phyloP scores from a whole-genome alignment of 768 basidiomycete genomes.

The Mycena maculata region DNA sequence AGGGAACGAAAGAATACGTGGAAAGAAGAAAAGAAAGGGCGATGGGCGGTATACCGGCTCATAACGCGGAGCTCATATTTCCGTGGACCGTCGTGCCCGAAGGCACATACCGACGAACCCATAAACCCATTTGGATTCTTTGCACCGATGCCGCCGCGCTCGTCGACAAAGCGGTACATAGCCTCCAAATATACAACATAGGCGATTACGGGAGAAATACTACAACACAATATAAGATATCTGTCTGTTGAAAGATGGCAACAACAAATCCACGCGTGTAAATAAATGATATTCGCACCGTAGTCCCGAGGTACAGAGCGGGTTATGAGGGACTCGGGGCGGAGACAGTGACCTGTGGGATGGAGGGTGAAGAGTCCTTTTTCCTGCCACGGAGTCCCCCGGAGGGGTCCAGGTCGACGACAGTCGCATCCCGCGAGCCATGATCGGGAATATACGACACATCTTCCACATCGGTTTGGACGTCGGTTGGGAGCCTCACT shows the following conservation, averaged over 20 bases:
- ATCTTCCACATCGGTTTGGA: constrained; percentile 22
- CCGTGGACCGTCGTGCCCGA: constrained; percentile 16
- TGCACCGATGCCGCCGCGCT: no score
- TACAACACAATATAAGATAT: no score
- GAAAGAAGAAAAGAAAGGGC: background rate
- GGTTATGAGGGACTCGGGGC: constrained; percentile 17
- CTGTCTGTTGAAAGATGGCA: no score
- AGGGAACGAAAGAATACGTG: background rate
- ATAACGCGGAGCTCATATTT: background rate
- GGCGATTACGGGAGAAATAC: no score
- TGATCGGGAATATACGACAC: constrained; percentile 27
- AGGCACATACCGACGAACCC: background rate
- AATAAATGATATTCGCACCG: background rate
- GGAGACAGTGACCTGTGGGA: constrained; percentile 24
- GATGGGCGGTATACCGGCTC: background rate
- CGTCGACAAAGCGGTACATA: no score
- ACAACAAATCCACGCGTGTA: background rate
- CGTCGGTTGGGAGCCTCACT: constrained; percentile 25
- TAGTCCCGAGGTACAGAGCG: no score
- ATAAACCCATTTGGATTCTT: background rate
- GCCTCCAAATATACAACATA: no score
- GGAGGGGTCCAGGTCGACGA: constrained; percentile 13
- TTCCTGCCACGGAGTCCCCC: background rate
- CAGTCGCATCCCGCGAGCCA: constrained; percentile 30
- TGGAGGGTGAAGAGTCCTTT: background rate